These are phyloP conservation scores for Hygrophoropsis aurantiaca DNA, from an alignment of 768 basidiomycete species.

Conservation along the genomic window DNA sequence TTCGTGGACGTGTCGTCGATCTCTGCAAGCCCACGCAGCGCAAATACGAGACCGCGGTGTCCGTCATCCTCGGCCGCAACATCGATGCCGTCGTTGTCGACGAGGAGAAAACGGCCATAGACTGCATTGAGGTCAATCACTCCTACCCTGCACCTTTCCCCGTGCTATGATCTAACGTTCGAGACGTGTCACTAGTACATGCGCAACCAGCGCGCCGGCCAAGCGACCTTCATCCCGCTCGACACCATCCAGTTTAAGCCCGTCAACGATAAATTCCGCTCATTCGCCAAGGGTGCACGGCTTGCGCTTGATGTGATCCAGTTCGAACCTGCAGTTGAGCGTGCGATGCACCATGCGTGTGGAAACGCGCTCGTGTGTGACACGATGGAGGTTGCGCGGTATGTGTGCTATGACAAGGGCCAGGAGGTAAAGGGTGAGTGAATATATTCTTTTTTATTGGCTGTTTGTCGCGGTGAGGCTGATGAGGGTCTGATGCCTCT, in stretches of 20 bases:
- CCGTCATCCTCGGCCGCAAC: slow-evolving; percentile 90
- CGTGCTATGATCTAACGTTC: not conserved
- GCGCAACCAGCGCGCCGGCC: slow-evolving; percentile 91
- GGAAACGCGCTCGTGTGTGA: slow-evolving; percentile 96
- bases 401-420: slow-evolving; percentile 90
- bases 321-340: slow-evolving; percentile 80
- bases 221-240: slow-evolving; percentile 98
- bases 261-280: slow-evolving; percentile 91
- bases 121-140: slow-evolving; percentile 80
- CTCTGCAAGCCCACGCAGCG: slow-evolving; percentile 91
- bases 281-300: slow-evolving; percentile 84
- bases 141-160: not conserved
- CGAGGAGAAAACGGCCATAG: slow-evolving; percentile 94
- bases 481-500: slow-evolving; percentile 1
- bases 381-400: slow-evolving; percentile 87
- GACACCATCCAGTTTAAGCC: slow-evolving; percentile 96
- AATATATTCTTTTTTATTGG: not conserved
- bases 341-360: slow-evolving; percentile 96
- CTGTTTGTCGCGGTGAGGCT: not conserved
- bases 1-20: slow-evolving; percentile 90
- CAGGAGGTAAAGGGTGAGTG: slow-evolving; percentile 93
- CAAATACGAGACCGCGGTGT: slow-evolving; percentile 91
- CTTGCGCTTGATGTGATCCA: slow-evolving; percentile 86
- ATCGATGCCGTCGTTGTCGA: slow-evolving; percentile 96
- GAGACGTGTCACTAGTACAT: slow-evolving; percentile 69